A percentile compares a stretch with the other conserved stretches of the same genome.
Evolutionary conservation across 108 stramenopile genomes (phyloP).

Genomic region (Conticribra guillardii): DNA sequence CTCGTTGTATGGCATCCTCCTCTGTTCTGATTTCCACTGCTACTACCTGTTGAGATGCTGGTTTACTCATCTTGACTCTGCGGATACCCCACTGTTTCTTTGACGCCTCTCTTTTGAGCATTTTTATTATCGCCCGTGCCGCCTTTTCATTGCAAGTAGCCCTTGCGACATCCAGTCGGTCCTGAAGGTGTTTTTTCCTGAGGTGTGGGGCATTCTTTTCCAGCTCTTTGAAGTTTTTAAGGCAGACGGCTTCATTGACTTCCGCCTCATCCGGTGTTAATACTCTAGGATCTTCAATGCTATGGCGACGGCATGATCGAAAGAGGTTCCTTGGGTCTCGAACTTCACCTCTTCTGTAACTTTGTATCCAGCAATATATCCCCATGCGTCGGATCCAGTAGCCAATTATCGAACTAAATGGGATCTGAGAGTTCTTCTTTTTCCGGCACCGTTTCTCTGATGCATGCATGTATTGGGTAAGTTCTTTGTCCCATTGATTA

Average conservation of each 20-base stretch:
- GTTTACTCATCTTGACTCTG: no score
- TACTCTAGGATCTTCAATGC: no score
- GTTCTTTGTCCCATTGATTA: conserved; percentile 12
- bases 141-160: not conserved
- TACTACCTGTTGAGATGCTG: not conserved
- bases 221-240: no score
- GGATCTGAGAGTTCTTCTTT: not conserved
- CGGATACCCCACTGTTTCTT: not conserved
- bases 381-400: no score
- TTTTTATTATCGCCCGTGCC: not conserved
- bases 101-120: not conserved
- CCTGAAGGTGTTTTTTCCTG: not conserved
- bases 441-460: not conserved
- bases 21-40: no score
- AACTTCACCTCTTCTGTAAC: no score
- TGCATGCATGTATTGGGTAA: conserved; percentile 7
- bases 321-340: no score
- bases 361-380: no score
- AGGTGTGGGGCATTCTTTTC: not conserved
- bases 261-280: no score
- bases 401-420: not conserved
- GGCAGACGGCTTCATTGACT: no score
- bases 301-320: no score
- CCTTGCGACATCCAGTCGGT: not conserved
- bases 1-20: no score